Evolutionary conservation across 768 basidiomycete genomes (phyloP).

Genomic region (Tricholoma sp.): DNA sequence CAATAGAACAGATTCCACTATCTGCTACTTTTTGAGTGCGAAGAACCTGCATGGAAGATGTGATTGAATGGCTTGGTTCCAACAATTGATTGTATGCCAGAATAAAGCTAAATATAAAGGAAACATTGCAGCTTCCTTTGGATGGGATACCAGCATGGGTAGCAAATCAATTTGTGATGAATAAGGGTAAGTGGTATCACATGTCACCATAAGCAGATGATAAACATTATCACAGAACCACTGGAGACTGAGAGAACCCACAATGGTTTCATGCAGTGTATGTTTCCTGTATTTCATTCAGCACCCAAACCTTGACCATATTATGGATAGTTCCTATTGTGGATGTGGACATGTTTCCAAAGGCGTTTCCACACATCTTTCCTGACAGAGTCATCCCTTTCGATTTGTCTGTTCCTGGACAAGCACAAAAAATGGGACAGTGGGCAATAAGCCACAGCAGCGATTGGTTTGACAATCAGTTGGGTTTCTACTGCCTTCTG

Average conservation of each 20-base stretch:
- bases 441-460: neutral
- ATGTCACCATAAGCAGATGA: too few species aligned
- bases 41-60: neutral
- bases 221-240: neutral
- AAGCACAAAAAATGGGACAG: neutral
- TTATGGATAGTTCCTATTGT: neutral
- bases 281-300: neutral
- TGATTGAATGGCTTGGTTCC: neutral
- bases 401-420: neutral
- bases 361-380: neutral
- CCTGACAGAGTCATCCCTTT: neutral
- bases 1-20: too few species aligned
- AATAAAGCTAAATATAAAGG: neutral
- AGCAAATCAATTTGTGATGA: neutral
- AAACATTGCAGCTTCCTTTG: neutral
- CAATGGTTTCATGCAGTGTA: neutral
- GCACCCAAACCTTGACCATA: neutral
- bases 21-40: neutral
- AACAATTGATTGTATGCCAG: neutral
- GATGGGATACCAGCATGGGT: neutral
- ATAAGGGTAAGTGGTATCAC: neutral
- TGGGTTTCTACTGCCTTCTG: neutral
- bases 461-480: neutral
- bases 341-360: neutral
- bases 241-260: neutral